Conservation (phyloP, 1,139 yeast species). For the Sugiyamaella neomexicana region DNA sequence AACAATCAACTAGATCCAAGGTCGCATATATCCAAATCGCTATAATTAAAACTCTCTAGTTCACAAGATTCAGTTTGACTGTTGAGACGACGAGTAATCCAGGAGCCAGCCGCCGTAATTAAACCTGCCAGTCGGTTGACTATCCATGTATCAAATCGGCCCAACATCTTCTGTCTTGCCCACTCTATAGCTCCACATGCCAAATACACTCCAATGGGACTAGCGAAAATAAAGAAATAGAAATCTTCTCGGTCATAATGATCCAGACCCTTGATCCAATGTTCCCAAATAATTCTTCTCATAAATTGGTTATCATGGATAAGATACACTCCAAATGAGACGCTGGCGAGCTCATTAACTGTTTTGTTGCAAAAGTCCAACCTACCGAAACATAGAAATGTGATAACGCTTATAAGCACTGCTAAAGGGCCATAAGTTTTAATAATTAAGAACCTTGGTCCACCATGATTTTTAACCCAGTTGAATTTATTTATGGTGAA, state of each 20-base stretch:
- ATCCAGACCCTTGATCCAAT: conserved; percentile 5
- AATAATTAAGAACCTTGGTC: conserved; percentile 9
- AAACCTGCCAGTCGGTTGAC: not conserved
- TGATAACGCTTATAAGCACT: not conserved
- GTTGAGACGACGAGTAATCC: not conserved
- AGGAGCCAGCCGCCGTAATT: not conserved
- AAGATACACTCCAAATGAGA: conserved; percentile 17
- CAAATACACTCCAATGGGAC: conserved; percentile 10
- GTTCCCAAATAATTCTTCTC: conserved; percentile 4
- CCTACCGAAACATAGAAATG: conserved; percentile 3
- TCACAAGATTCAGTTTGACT: not conserved
- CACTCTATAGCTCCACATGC: conserved; percentile 9
- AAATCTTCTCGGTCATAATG: conserved; percentile 6
- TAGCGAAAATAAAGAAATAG: not conserved
- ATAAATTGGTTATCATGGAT: conserved; percentile 14
- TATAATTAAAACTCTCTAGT: not conserved
- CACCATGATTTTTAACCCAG: conserved; percentile 10
- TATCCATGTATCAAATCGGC: conserved; percentile 10
- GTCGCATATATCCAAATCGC: not conserved
- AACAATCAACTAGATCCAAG: not conserved
- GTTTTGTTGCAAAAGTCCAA: conserved; percentile 7
- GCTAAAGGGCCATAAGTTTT: conserved; percentile 4
- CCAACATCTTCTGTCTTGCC: conserved; percentile 12
- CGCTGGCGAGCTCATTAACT: conserved; percentile 14
- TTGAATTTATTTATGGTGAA: not conserved